These are phyloP conservation scores for Gastrolobium villosum DNA, from an alignment of 306 rosid genomes.

Conservation along the genomic window DNA sequence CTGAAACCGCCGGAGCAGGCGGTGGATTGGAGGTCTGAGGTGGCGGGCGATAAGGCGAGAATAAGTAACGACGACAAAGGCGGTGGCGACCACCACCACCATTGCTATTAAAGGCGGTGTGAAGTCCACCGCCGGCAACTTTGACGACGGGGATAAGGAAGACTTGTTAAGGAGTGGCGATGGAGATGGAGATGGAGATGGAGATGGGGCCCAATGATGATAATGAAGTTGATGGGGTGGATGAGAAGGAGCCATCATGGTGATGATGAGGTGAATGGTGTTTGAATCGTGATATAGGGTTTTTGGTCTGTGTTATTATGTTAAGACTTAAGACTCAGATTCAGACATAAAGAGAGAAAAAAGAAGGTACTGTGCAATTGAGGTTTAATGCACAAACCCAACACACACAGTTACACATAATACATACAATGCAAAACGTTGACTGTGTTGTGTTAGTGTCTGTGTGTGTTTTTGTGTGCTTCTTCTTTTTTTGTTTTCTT, in stretches of 20 bases:
- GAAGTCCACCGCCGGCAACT: conserved; percentile 77
- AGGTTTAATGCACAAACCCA: too few species aligned
- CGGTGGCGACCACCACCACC: conserved; percentile 89
- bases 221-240: conserved; percentile 26
- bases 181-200: conserved; percentile 44
- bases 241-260: conserved; percentile 43
- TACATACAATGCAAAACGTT: too few species aligned
- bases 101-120: conserved; percentile 90
- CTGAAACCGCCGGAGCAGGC: conserved; percentile 57
- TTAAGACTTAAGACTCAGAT: neutral
- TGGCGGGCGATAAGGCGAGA: conserved; percentile 92
- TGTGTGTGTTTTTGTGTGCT: too few species aligned
- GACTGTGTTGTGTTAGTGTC: too few species aligned
- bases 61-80: conserved; percentile 82
- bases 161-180: conserved; percentile 29
- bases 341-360: neutral
- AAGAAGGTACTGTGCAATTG: too few species aligned
- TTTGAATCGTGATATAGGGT: neutral
- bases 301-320: conserved; percentile 29
- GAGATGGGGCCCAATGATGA: conserved; percentile 47
- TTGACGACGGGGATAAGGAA: conserved; percentile 49
- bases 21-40: conserved; percentile 65
- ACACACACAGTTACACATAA: too few species aligned
- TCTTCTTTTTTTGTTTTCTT: neutral
- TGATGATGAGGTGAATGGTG: neutral